phyloP scores from a whole-genome alignment of 2,329 filamentous ascomycete genomes.

The Aspergillus sp. region DNA sequence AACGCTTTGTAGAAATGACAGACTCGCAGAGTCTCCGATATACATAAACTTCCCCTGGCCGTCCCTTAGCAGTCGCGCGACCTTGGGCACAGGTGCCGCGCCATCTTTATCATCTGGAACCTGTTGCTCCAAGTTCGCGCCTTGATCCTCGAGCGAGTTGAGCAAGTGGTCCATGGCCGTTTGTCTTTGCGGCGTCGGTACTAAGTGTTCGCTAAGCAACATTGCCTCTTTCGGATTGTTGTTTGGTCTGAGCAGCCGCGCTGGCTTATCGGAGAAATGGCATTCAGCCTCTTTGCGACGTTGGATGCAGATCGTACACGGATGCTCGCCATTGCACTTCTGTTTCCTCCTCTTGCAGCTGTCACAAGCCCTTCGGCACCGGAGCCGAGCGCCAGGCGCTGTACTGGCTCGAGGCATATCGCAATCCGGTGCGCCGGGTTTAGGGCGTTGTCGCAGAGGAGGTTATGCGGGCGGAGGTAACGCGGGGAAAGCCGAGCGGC shows the following conservation, averaged over 20 bases:
- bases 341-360: slow-evolving; percentile 55
- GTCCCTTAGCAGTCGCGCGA: slow-evolving; percentile 54
- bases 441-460: background rate
- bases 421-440: background rate
- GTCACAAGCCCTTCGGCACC: slow-evolving; percentile 48
- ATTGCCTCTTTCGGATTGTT: slow-evolving; percentile 34
- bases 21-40: slow-evolving; percentile 58
- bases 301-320: slow-evolving; percentile 56
- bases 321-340: slow-evolving; percentile 57
- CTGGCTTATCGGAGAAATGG: slow-evolving; percentile 45
- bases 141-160: slow-evolving; percentile 38
- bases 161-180: slow-evolving; percentile 41
- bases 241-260: slow-evolving; percentile 38
- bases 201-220: slow-evolving; percentile 38
- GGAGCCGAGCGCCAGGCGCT: slow-evolving; percentile 35
- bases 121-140: slow-evolving; percentile 35
- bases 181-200: slow-evolving; percentile 35
- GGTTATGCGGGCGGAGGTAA: background rate
- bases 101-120: slow-evolving; percentile 38
- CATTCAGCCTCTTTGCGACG: slow-evolving; percentile 48
- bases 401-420: slow-evolving; percentile 39
- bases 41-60: slow-evolving; percentile 60
- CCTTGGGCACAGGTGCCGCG: slow-evolving; percentile 41
- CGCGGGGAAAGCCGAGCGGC: slow-evolving; percentile 6
- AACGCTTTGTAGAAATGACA: slow-evolving; percentile 59